These are phyloP conservation scores for Trichoderma citrinoviride DNA, from an alignment of 2,329 filamentous ascomycete species.

Conservation along the genomic window DNA sequence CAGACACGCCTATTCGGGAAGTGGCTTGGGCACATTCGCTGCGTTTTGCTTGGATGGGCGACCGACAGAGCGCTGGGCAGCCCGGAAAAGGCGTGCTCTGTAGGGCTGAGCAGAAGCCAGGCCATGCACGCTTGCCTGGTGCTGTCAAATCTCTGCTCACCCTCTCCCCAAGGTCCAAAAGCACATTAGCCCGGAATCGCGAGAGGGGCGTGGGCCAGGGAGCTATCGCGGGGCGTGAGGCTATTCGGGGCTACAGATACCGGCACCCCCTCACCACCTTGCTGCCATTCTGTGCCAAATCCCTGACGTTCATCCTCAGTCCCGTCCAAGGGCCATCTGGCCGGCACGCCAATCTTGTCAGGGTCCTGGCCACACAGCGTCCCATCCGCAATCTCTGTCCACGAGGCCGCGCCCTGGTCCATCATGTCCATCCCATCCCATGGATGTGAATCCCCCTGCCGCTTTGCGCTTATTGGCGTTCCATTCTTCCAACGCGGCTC, in stretches of 20 bases:
- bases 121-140: not conserved
- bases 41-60: constrained; percentile 4
- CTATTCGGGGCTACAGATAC: constrained; percentile 11
- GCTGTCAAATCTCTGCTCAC: constrained; percentile 13
- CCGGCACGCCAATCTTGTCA: constrained; percentile 23
- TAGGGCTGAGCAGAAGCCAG: constrained; percentile 21
- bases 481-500: constrained; percentile 13
- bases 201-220: not conserved
- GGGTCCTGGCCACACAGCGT: constrained; percentile 20
- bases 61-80: not conserved
- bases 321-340: constrained; percentile 21
- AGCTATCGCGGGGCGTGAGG: not conserved
- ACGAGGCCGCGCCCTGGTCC: constrained; percentile 21
- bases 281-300: constrained; percentile 10
- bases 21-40: constrained; percentile 6
- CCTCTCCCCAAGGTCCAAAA: not conserved
- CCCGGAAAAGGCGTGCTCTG: constrained; percentile 1
- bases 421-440: constrained; percentile 9
- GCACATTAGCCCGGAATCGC: not conserved
- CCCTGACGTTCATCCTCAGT: constrained; percentile 21
- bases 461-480: constrained; percentile 12
- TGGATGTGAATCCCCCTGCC: constrained; percentile 6
- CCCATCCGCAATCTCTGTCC: constrained; percentile 23
- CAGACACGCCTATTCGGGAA: constrained; percentile 14
- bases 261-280: constrained; percentile 3